phyloP scores from a whole-genome alignment of 345 rosid genomes.

The Turritis glabra region DNA sequence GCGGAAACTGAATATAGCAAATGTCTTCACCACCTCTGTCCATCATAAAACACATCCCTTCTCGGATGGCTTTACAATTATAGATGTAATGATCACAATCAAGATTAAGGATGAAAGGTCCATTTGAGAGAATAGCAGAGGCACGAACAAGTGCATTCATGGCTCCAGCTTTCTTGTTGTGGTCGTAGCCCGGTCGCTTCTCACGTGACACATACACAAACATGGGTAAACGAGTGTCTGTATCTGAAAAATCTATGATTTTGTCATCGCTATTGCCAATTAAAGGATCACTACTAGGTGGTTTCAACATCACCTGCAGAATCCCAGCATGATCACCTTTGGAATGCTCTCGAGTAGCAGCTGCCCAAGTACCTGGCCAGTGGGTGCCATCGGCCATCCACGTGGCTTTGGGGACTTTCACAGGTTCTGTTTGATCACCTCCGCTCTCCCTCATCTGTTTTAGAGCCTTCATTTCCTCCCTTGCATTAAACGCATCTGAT shows the following conservation, averaged over 20 bases:
- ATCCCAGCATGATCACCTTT: constrained; percentile 97
- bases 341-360: constrained; percentile 60
- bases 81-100: constrained; percentile 96
- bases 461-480: constrained; percentile 90
- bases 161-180: constrained; percentile 98
- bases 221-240: constrained; percentile 87
- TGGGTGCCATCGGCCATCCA: constrained; percentile 99
- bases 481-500: constrained; percentile 93
- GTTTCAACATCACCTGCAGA: constrained; percentile 90
- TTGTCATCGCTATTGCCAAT: constrained; percentile 64
- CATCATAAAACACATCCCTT: constrained; percentile 99
- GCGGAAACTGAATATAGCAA: constrained; percentile 94
- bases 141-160: constrained; percentile 90
- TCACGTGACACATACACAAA: constrained; percentile 87
- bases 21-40: constrained; percentile 88
- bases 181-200: constrained; percentile 92
- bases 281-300: constrained; percentile 75
- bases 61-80: constrained; percentile 85
- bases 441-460: constrained; percentile 83
- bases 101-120: constrained; percentile 88
- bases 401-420: constrained; percentile 75
- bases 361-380: constrained; percentile 91
- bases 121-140: constrained; percentile 89
- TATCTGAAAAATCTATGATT: constrained; percentile 70
- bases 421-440: constrained; percentile 66